Base-by-base conservation (phyloP, 2,329 filamentous ascomycete species). In the Trichophyton equinum region DNA sequence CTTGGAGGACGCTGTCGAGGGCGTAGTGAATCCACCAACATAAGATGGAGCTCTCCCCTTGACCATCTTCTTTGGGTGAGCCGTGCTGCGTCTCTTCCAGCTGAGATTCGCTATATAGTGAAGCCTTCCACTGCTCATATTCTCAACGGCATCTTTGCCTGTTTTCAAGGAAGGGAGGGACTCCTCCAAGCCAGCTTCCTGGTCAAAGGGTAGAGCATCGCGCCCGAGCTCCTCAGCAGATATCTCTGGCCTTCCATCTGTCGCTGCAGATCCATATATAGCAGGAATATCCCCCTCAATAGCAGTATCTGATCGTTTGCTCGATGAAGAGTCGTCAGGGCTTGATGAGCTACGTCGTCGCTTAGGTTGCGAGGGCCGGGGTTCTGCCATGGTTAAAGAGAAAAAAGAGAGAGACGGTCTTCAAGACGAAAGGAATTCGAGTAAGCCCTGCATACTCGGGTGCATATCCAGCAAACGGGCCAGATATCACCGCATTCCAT, bases 1-100 rank as follows among this genome's bases (percentile, higher is more conserved):
- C 89, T 57, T 89, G 85, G 11, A 97, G 76, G 2, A 99, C 94
- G 0, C 89, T 96, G 62, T 92, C 86, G 57, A 99, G 77, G 1
- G 92, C 90, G 13, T 97, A 78, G n/a, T n/a, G n/a, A n/a, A n/a
- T n/a, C n/a, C n/a, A n/a, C n/a, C n/a, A n/a, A 96, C 90, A 68
- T 99, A 99, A 99, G 60, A 99, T 89, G 1, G 91, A 97, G 68
- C 86, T 95, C 71, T 84, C 85, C 0, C 90, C 89, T 68, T 84
- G 3, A 85, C 74, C 89, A 96, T 62, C 76, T 42, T 78, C 75
- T 64, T 80, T 78, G 4, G 78, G 68, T 38, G 68, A 68, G 7
- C 77, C 70, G 8, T 70, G 3, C 73, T 73, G 59, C 78, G 68
- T 7, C 70, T 67, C 1, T 59, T 53, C 42, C 63, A 56, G 63